Base-by-base conservation (phyloP, 2,329 filamentous ascomycete genomes). In the Thermoascus crustaceus region DNA sequence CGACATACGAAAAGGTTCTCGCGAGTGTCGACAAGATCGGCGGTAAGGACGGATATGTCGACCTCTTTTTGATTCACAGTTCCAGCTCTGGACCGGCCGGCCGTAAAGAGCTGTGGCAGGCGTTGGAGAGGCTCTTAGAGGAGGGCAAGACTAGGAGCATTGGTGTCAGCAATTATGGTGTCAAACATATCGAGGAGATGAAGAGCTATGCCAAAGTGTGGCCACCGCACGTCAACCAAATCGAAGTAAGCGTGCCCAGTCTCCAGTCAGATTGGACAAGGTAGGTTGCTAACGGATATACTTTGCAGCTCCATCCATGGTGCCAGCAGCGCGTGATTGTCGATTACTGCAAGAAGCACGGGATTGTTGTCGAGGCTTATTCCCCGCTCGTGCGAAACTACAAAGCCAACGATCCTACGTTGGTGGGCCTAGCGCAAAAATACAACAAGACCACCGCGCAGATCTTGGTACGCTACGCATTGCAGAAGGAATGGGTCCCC, bases 401-500 rank as follows among this genome's bases (percentile, higher is more conserved):
- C 63, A 80, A 85, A 46, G 78, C 79, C 43, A 76, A 79, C 25
- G 82, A 93, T 44, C 65, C 73, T 43, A 75, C 72, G 8, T 65
- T 91, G 20, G 69, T 73, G 40, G 67, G 67, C 9, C 61, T 93
- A 38, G 76, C 79, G 1, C 67, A 80, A 49, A 88, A 86, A 64
- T 76, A 91, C 56, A 69, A 69, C 44, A 87, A 82, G 64, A 75
- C 75, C 5, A 75, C 81, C 40, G 81, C 83, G 7, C 87, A 94
- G 68, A 65, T 94, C 7, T 60, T 94, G 50, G 64, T 94, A 32
- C 73, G 86, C 43, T 94, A 85, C 73, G 83, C 82, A 47, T 58
- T 94, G 60, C 83, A 94, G 61, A 88, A 85, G 63, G 81, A 76
- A 3, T 78, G 76, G 56, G 70, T 83, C 21, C 82, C 82, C 30